Evolutionary conservation across 1,139 yeast species (phyloP).

Genomic region (Wickerhamiella infanticola): DNA sequence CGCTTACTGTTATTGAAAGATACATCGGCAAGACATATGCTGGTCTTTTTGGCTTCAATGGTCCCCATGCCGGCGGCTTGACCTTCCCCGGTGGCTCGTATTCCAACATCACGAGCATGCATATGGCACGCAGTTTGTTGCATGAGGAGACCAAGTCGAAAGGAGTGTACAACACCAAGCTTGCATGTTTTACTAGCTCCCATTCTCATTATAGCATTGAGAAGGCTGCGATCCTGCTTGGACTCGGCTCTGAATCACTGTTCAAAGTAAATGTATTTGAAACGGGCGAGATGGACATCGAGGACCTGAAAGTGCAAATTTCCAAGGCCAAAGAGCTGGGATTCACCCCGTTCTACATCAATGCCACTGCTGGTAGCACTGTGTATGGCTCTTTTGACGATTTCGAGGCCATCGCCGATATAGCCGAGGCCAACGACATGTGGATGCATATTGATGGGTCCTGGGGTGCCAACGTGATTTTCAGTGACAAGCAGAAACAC

Average conservation of each 20-base stretch:
- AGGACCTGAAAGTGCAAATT: conserved; percentile 35
- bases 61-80: conserved; percentile 54
- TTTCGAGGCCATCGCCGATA: conserved; percentile 36
- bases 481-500: conserved; percentile 35
- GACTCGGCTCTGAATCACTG: conserved; percentile 50
- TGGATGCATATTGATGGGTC: conserved; percentile 87
- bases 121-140: conserved; percentile 52
- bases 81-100: conserved; percentile 84
- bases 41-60: conserved; percentile 41
- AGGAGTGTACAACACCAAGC: conserved; percentile 39
- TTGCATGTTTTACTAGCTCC: conserved; percentile 55
- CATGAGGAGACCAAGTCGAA: conserved; percentile 53
- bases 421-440: conserved; percentile 39
- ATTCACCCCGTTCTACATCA: conserved; percentile 55
- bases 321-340: conserved; percentile 34
- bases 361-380: conserved; percentile 82
- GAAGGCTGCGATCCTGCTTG: conserved; percentile 65
- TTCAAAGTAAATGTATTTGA: conserved; percentile 45
- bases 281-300: conserved; percentile 43
- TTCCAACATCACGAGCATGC: conserved; percentile 69
- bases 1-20: conserved; percentile 59
- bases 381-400: conserved; percentile 77
- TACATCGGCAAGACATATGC: conserved; percentile 58
- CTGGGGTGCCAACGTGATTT: conserved; percentile 80
- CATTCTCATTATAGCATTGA: conserved; percentile 76